These are phyloP conservation scores for Tolypocladium guangdongense DNA, from an alignment of 2,329 filamentous ascomycete species.

Conservation along the genomic window DNA sequence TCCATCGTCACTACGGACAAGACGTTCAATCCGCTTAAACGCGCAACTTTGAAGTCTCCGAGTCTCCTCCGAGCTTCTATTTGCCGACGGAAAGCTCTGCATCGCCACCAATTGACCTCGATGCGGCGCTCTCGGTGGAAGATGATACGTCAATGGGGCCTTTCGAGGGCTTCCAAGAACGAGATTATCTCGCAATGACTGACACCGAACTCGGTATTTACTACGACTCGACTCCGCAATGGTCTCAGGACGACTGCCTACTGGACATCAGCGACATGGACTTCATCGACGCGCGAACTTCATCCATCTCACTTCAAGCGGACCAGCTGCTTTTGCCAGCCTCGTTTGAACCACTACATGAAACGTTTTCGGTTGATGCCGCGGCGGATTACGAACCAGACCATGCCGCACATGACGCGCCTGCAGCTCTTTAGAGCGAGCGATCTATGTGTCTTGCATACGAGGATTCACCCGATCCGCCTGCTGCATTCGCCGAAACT, in stretches of 20 bases:
- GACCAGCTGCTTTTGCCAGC: background rate
- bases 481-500: background rate
- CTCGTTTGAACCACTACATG: background rate
- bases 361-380: background rate
- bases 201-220: background rate
- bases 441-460: background rate
- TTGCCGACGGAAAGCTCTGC: background rate
- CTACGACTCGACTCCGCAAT: background rate
- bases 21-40: background rate
- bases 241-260: background rate
- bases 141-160: background rate
- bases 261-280: no score
- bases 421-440: conserved; percentile 1
- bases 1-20: no score
- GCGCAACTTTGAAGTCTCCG: background rate
- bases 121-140: background rate
- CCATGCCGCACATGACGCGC: background rate
- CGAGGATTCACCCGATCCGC: background rate
- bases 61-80: background rate
- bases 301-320: no score
- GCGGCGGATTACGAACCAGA: background rate
- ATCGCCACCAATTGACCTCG: background rate
- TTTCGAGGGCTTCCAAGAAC: background rate
- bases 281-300: no score
- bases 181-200: background rate